Evolutionary conservation across 129 eudicot genomes (phyloP), one percentile per base, ranked within the genome.

Genomic region (Cynara cardunculus): DNA sequence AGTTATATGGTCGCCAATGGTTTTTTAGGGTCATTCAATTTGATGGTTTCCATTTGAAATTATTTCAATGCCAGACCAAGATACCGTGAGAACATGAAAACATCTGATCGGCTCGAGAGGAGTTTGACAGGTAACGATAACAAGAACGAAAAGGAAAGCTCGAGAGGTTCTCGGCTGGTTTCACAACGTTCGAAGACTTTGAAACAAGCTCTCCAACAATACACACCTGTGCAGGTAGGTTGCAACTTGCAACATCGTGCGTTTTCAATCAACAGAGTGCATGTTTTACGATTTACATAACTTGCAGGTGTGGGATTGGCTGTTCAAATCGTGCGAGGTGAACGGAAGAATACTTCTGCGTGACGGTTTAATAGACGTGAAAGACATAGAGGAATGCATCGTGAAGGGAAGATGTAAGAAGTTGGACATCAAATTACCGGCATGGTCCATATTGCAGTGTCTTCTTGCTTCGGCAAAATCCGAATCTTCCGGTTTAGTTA

Each of bases 281-380:
- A 0, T 83, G 3, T 44, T 64, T 44, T 3, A 18, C 32, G 16
- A 68, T 13, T 31, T 72, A n/a, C 24, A n/a, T 39, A 25, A 25
- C 83, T 9, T 78, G 18, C 78, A 93, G 96, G 91, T 94, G 1
- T 90, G 97, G 94, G 96, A 90, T 84, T 92, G 99, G 97, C 85
- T 94, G 83, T 94, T 94, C 73, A 92, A 89, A 62, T 90, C 99
- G 24, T 94, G 96, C 25, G 96, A 94, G 82, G 90, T 85, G 74
- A 90, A 92, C 18, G 99, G 97, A 18, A 89, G 88, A 82, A 89
- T 88, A 32, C 92, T 94, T 25, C 78, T 94, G 2, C 94, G 83
- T 59, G 98, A 94, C 14, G 92, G 94, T 77, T 75, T 94, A 53
- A 85, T 94, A 74, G 91, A 90, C 49, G 91, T 86, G 68, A 85